Conservation (phyloP, 1,284 basidiomycete species). For the Boletus semigastroideus region DNA sequence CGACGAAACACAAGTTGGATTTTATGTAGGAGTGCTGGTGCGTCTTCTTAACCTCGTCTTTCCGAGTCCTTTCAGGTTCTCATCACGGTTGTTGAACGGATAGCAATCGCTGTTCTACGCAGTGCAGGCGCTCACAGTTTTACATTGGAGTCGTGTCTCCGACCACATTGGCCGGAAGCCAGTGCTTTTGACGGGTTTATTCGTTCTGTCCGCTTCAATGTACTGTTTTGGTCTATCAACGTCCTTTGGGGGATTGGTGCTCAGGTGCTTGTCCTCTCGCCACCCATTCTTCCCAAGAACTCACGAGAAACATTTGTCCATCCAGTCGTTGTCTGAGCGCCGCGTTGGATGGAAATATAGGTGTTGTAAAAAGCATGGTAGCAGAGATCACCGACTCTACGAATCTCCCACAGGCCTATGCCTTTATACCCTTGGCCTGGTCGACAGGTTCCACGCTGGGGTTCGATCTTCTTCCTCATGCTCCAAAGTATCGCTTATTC, state of each 20-base stretch:
- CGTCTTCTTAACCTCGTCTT: conserved; percentile 15
- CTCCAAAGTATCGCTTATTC: conserved; percentile 8
- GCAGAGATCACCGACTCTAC: conserved; percentile 72
- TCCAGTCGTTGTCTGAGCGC: conserved; percentile 50
- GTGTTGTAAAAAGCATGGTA: conserved; percentile 73
- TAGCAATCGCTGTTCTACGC: conserved; percentile 57
- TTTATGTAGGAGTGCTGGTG: conserved; percentile 59
- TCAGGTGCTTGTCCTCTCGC: conserved; percentile 34
- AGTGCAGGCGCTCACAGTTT: conserved; percentile 51
- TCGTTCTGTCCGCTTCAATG: conserved; percentile 51
- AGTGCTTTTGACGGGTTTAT: conserved; percentile 47
- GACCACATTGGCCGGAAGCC: conserved; percentile 54
- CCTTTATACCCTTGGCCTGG: conserved; percentile 67
- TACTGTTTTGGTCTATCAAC: conserved; percentile 53
- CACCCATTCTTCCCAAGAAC: background rate
- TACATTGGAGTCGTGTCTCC: conserved; percentile 55
- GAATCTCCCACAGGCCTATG: conserved; percentile 68
- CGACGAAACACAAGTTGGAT: conserved; percentile 50
- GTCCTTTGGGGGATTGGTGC: conserved; percentile 47
- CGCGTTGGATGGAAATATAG: conserved; percentile 52
- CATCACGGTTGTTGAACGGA: background rate
- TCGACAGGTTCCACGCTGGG: conserved; percentile 45
- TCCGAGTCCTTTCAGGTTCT: background rate
- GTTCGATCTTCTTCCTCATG: conserved; percentile 32
- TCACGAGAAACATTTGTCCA: background rate